phyloP scores from a whole-genome alignment of 768 basidiomycete species.

The Suillus hirtellus region DNA sequence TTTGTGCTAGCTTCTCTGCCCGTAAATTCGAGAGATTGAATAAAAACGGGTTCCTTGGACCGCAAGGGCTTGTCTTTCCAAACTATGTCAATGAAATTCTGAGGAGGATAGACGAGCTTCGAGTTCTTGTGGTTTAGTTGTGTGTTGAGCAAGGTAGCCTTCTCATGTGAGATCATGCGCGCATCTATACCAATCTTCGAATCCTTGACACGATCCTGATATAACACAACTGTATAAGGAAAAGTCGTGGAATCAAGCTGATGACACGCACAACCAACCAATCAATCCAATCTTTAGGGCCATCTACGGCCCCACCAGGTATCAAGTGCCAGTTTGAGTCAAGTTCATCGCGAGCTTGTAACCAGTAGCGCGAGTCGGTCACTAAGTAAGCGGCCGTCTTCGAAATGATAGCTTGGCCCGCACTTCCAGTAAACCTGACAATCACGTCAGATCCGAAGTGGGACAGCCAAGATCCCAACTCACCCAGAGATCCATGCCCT shows the following conservation, averaged over 20 bases:
- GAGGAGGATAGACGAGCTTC: conserved; percentile 76
- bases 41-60: conserved; percentile 61
- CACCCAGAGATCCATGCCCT: conserved; percentile 78
- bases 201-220: conserved; percentile 40
- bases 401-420: conserved; percentile 73
- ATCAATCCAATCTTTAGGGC: conserved; percentile 75
- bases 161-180: conserved; percentile 76
- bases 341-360: conserved; percentile 69
- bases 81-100: conserved; percentile 80
- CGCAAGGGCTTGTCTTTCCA: conserved; percentile 80
- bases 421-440: conserved; percentile 60
- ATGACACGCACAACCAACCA: conserved; percentile 61
- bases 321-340: conserved; percentile 76
- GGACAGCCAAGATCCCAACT: conserved; percentile 34
- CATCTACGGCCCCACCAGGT: conserved; percentile 50
- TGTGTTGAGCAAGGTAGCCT: conserved; percentile 58
- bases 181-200: conserved; percentile 80
- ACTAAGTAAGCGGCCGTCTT: conserved; percentile 68
- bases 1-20: conserved; percentile 69
- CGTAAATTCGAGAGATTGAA: conserved; percentile 72
- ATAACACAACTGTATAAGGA: conserved; percentile 13
- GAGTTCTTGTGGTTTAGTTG: conserved; percentile 55
- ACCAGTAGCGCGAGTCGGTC: conserved; percentile 83
- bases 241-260: conserved; percentile 8
- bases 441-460: conserved; percentile 19